phyloP scores from a whole-genome alignment of 331 rosid genomes.

The Acacia concinna region DNA sequence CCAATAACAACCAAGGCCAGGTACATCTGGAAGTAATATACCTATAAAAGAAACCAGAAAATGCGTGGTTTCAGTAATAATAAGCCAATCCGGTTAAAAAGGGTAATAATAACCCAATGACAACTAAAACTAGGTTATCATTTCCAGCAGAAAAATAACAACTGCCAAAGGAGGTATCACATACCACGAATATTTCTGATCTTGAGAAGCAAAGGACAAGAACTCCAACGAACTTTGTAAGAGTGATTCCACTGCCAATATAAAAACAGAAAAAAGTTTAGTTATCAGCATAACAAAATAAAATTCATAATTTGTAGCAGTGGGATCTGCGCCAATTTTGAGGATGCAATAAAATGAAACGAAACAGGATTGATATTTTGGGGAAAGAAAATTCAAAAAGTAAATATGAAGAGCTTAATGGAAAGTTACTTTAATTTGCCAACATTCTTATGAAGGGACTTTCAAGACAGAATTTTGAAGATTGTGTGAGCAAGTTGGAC shows the following conservation, averaged over 20 bases:
- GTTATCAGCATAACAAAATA: conserved; percentile 5
- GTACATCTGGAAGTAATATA: conserved; percentile 96
- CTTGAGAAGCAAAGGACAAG: conserved; percentile 83
- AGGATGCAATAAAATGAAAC: neutral
- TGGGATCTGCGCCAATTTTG: neutral
- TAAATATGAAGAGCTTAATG: neutral
- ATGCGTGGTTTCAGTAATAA: neutral
- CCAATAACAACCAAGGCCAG: conserved; percentile 91
- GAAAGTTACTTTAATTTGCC: neutral
- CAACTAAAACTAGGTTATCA: conserved; percentile 15
- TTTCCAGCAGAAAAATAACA: conserved; percentile 22
- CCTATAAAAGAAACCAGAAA: conserved; percentile 53
- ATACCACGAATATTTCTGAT: conserved; percentile 96
- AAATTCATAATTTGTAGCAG: neutral
- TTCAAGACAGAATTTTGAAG: neutral
- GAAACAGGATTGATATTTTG: neutral
- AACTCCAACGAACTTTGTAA: conserved; percentile 93
- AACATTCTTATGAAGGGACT: neutral
- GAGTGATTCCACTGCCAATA: conserved; percentile 85
- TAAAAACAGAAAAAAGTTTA: conserved; percentile 29
- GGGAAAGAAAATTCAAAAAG: neutral
- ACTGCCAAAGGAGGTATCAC: conserved; percentile 31
- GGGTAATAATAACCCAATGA: neutral
- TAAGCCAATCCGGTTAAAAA: neutral
- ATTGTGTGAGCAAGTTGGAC: neutral